Evolutionary conservation across 257 asterid species (phyloP).

Genomic region (Salvia splendens): DNA sequence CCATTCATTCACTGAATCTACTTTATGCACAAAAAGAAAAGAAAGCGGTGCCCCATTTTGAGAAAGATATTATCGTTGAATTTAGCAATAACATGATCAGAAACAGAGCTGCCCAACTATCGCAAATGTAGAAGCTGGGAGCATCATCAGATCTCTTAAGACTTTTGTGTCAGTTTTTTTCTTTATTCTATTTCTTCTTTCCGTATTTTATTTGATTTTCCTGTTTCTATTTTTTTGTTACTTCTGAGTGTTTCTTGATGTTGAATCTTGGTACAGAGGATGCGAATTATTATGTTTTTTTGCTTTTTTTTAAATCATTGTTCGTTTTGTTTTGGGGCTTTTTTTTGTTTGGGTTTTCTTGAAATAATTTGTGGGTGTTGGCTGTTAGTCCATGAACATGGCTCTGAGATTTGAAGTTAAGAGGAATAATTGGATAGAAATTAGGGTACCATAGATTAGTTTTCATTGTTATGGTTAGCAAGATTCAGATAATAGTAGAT

Average conservation of each 20-base stretch:
- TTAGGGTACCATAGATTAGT: not conserved
- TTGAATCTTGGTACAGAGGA: not conserved
- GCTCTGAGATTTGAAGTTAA: constrained; percentile 16
- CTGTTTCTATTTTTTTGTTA: not conserved
- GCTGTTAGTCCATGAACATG: constrained; percentile 2
- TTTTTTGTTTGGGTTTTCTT: constrained; percentile 3
- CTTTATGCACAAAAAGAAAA: no score
- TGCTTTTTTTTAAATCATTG: not conserved
- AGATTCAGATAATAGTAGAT: not conserved
- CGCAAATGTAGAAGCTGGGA: no score
- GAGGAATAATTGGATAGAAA: not conserved
- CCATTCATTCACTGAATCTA: no score
- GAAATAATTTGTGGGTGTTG: constrained; percentile 4
- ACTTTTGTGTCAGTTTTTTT: no score
- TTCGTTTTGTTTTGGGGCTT: not conserved
- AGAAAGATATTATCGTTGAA: no score
- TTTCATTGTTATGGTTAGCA: not conserved
- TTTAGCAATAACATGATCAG: no score
- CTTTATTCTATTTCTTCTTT: no score
- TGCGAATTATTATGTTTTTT: not conserved
- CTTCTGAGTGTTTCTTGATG: not conserved
- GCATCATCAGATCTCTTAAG: no score
- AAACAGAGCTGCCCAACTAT: no score
- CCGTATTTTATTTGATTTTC: no score
- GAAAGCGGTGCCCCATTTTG: no score